These are phyloP conservation scores for Saccharomycopsis olivae DNA, from an alignment of 805 yeast species.

Conservation along the genomic window DNA sequence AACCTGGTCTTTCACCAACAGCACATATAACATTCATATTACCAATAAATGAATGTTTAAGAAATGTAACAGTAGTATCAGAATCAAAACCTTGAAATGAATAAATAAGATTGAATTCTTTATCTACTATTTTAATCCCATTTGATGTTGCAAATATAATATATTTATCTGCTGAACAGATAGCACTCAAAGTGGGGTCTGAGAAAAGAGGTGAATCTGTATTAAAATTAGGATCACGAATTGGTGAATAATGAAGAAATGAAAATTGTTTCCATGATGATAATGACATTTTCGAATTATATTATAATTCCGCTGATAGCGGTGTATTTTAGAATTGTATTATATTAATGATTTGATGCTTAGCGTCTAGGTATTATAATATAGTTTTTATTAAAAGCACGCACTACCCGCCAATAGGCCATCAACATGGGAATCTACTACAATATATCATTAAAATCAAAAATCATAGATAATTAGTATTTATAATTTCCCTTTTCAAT, in stretches of 20 bases:
- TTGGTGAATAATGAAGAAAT: slow-evolving; percentile 74
- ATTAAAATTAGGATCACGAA: slow-evolving; percentile 69
- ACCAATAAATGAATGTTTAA: slow-evolving; percentile 36
- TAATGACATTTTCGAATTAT: not conserved
- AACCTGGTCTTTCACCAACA: slow-evolving; percentile 65
- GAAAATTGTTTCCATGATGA: slow-evolving; percentile 70
- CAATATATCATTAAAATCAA: no score
- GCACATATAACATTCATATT: slow-evolving; percentile 44
- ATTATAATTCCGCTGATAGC: no score
- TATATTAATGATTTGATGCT: no score
- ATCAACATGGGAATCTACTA: no score
- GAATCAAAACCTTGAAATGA: slow-evolving; percentile 55
- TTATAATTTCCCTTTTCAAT: not conserved
- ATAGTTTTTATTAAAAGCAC: no score
- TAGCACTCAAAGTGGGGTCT: slow-evolving; percentile 60
- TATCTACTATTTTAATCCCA: slow-evolving; percentile 43
- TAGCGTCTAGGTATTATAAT: no score
- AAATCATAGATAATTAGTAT: no score
- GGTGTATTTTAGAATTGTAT: no score
- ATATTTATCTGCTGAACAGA: slow-evolving; percentile 44
- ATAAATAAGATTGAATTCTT: slow-evolving; percentile 34
- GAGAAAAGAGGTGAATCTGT: slow-evolving; percentile 61
- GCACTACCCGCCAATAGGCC: no score
- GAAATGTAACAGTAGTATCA: slow-evolving; percentile 52
- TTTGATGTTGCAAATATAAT: slow-evolving; percentile 51